Conservation (phyloP, 1,139 yeast species). For the Debaryomycetaceae sp. region DNA sequence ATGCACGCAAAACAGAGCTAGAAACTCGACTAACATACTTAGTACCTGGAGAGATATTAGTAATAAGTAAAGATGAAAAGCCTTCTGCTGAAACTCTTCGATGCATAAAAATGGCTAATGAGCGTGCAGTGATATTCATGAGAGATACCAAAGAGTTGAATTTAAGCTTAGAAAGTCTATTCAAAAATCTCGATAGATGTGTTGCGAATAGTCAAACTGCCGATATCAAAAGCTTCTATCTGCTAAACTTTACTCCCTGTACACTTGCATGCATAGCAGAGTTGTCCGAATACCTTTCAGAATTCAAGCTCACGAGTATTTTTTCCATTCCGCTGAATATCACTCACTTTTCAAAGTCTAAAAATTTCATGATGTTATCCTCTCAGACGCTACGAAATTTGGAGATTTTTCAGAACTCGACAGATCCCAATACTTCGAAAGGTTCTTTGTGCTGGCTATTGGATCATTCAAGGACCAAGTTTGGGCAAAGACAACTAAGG, state of each 20-base stretch:
- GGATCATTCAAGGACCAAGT: constrained; percentile 74
- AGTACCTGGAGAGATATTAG: constrained; percentile 67
- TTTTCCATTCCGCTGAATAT: constrained; percentile 50
- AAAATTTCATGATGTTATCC: constrained; percentile 61
- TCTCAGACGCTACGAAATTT: constrained; percentile 65
- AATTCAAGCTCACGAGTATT: constrained; percentile 58
- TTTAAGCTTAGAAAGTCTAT: constrained; percentile 14
- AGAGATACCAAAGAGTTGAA: constrained; percentile 5
- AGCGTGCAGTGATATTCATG: constrained; percentile 12
- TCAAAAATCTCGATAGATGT: constrained; percentile 5
- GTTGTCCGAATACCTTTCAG: constrained; percentile 52
- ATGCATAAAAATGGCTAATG: constrained; percentile 13
- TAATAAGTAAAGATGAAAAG: constrained; percentile 34
- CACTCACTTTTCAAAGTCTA: constrained; percentile 45
- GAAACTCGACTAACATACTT: constrained; percentile 73
- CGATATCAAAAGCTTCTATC: constrained; percentile 22
- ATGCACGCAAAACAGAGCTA: constrained; percentile 50
- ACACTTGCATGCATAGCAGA: constrained; percentile 46
- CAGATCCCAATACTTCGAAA: constrained; percentile 45
- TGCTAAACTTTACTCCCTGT: constrained; percentile 16
- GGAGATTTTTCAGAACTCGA: constrained; percentile 68
- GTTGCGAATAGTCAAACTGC: constrained; percentile 9
- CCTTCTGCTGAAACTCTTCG: constrained; percentile 27
- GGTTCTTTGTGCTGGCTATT: constrained; percentile 80
- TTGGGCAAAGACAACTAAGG: constrained; percentile 65